These are phyloP conservation scores for Coniella lustricola DNA, from an alignment of 2,329 filamentous ascomycete species.

Conservation along the genomic window DNA sequence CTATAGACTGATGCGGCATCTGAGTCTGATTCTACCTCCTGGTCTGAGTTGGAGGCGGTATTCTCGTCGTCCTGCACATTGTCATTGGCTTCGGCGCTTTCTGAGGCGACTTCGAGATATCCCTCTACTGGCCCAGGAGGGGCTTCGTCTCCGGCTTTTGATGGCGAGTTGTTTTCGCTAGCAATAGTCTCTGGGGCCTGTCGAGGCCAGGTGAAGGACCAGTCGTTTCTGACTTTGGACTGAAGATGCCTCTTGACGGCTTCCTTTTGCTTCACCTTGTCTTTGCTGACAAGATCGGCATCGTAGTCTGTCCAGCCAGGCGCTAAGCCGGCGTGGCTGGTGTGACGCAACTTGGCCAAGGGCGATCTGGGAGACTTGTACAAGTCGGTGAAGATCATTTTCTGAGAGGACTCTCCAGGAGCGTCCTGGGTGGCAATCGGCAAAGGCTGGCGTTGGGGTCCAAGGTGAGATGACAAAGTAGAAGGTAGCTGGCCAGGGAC, in stretches of 20 bases:
- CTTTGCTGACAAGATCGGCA: conserved; percentile 53
- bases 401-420: conserved; percentile 15
- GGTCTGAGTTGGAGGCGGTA: conserved; percentile 27
- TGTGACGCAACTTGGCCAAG: conserved; percentile 43
- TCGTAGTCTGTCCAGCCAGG: conserved; percentile 41
- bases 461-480: not conserved
- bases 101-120: conserved; percentile 13
- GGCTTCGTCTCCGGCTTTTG: not conserved
- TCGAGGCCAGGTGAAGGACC: conserved; percentile 52
- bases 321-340: conserved; percentile 27
- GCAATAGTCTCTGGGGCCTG: conserved; percentile 1
- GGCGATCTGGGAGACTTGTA: conserved; percentile 50
- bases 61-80: conserved; percentile 21
- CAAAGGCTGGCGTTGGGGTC: not conserved
- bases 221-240: conserved; percentile 50
- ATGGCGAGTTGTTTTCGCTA: not conserved
- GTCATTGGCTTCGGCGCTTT: not conserved
- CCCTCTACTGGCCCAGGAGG: conserved; percentile 2
- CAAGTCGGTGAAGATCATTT: conserved; percentile 53
- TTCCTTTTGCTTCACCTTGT: conserved; percentile 57
- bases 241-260: conserved; percentile 51
- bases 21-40: conserved; percentile 35
- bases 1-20: conserved; percentile 48
- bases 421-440: not conserved
- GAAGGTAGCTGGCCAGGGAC: not conserved